phyloP scores from a whole-genome alignment of 805 yeast species.

The Saturnispora mendoncae region DNA sequence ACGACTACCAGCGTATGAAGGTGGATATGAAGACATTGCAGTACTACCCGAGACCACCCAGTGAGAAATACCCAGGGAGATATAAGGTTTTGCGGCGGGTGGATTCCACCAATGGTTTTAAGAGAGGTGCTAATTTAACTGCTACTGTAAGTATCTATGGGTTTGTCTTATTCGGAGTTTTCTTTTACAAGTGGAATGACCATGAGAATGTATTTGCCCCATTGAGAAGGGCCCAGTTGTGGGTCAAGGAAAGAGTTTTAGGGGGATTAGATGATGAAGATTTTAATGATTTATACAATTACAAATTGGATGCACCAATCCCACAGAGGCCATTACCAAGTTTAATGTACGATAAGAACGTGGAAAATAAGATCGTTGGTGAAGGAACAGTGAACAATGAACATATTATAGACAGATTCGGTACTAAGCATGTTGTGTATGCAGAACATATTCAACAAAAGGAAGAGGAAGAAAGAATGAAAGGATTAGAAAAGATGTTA shows the following conservation, averaged over 20 bases:
- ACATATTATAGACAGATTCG: conserved; percentile 54
- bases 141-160: conserved; percentile 43
- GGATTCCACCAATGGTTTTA: conserved; percentile 43
- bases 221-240: conserved; percentile 54
- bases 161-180: conserved; percentile 50
- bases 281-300: conserved; percentile 46
- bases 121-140: conserved; percentile 51
- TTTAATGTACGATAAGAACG: conserved; percentile 32
- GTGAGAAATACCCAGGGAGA: conserved; percentile 71
- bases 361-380: conserved; percentile 29
- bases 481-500: conserved; percentile 33
- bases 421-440: conserved; percentile 56
- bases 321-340: conserved; percentile 32
- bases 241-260: conserved; percentile 42
- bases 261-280: conserved; percentile 52
- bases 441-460: conserved; percentile 65
- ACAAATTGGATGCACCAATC: conserved; percentile 33
- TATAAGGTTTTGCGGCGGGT: conserved; percentile 59
- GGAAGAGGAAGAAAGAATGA: conserved; percentile 48
- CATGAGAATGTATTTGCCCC: conserved; percentile 65
- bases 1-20: conserved; percentile 58
- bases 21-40: conserved; percentile 66
- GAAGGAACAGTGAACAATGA: conserved; percentile 28
- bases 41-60: conserved; percentile 70
- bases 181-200: conserved; percentile 79